A percentile compares a stretch with the other conserved stretches of the same genome.
Conservation (phyloP, 148 eudicot genomes). For the Cornus florida region DNA sequence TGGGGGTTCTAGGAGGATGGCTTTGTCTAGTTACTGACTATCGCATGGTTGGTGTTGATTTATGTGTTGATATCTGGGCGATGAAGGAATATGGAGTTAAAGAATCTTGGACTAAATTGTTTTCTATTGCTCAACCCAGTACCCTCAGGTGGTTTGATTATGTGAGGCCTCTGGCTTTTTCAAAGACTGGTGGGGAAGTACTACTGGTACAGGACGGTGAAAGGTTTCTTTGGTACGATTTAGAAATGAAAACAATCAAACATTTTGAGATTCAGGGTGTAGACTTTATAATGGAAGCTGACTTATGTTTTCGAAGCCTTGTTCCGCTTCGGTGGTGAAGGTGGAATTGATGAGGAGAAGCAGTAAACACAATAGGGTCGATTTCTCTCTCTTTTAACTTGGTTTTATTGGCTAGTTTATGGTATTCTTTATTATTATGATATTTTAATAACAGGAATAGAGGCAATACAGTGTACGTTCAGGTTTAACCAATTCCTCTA, state of each 20-base stretch:
- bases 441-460: too few relatives aligned
- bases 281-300: conserved; percentile 4
- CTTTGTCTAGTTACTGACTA: conserved; percentile 18
- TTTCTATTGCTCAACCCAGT: conserved; percentile 21
- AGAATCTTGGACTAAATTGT: conserved; percentile 44
- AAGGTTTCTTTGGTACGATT: conserved; percentile 37
- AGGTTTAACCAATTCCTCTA: too few relatives aligned
- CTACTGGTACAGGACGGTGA: conserved; percentile 28
- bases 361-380: conserved; percentile 2
- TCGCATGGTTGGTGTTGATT: background rate
- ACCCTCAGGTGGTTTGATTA: conserved; percentile 8
- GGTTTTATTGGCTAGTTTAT: too few relatives aligned
- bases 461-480: too few relatives aligned
- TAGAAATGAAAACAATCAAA: conserved; percentile 15
- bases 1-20: conserved; percentile 21
- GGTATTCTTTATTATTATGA: too few relatives aligned
- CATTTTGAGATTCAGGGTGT: conserved; percentile 14
- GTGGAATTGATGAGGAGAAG: conserved; percentile 4
- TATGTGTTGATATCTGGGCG: conserved; percentile 35
- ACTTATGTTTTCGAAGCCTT: conserved; percentile 41
- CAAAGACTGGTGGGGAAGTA: conserved; percentile 31
- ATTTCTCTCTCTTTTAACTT: too few relatives aligned
- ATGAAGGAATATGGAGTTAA: conserved; percentile 47
- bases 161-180: conserved; percentile 30
- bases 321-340: conserved; percentile 22